Evolutionary conservation across 2,329 filamentous ascomycete genomes (phyloP), one percentile per base, ranked within the genome.

Genomic region (Lojkania enalia): DNA sequence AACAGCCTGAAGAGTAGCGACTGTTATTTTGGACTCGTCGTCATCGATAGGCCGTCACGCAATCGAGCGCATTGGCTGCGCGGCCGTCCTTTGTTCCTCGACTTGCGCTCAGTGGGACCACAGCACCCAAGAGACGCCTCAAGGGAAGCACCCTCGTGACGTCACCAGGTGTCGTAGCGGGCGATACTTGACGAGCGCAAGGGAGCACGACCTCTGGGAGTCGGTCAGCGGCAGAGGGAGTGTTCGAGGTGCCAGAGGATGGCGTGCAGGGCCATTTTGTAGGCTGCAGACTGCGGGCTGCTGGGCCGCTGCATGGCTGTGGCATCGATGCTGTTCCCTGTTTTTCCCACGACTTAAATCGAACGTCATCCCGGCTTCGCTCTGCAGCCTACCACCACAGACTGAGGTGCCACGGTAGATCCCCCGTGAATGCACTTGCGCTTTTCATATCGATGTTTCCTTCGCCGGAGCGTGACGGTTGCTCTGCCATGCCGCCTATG

Each of bases 191-290:
- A 60, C 61, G 57, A 57, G 63, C 65, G 65, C 67, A 71, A 70
- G 67, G 67, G 66, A 67, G 19, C 64, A 64, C 61, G 49, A 52
- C 61, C 65, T 66, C 62, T 60, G 56, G 46, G 50, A 43, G 59
- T 48, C 52, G 56, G 59, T 57, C 30, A 35, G 23, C 48, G 54
- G 61, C 58, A 68, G 63, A 70, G 64, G 64, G 66, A 49, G 60
- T 66, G 66, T 57, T 63, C 66, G 57, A 51, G 33, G 40, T 35
- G 45, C 45, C 18, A 45, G 42, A 49, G 57, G 46, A 55, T 55
- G 65, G 55, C 54, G 55, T 48, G 35, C 38, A 55, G 42, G 21
- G 49, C 48, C 35, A 44, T 67, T 70, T 67, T 70, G 66, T 69
- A 64, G 47, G 42, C 44, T 48, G 55, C 57, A 49, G 43, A 50